phyloP scores from a whole-genome alignment of 768 basidiomycete genomes.

The Xerocomellus dryophilus region DNA sequence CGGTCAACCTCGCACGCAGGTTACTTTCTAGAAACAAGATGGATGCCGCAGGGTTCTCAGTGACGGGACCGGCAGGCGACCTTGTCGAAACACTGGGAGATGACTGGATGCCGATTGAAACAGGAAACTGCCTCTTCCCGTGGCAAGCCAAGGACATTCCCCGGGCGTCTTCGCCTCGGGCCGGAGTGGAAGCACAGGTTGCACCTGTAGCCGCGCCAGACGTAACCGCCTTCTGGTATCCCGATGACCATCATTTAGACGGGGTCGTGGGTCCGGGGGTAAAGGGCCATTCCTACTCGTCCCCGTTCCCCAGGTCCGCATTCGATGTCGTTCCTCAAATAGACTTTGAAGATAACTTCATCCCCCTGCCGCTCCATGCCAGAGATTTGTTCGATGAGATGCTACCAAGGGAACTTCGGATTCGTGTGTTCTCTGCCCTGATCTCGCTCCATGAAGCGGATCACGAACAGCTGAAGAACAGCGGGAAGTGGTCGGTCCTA shows the following conservation, averaged over 20 bases:
- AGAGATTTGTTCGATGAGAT: constrained; percentile 64
- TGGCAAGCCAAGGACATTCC: constrained; percentile 39
- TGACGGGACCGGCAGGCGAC: constrained; percentile 2
- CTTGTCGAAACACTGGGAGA: constrained; percentile 8
- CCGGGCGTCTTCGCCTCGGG: constrained; percentile 10
- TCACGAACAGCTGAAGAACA: constrained; percentile 41
- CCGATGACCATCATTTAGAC: constrained; percentile 17
- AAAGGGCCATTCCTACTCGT: constrained; percentile 63
- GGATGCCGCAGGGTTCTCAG: constrained; percentile 16
- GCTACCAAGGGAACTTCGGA: constrained; percentile 68
- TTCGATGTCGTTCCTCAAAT: constrained; percentile 54
- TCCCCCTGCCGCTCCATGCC: constrained; percentile 43
- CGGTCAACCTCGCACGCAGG: constrained; percentile 55
- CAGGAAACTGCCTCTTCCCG: constrained; percentile 39
- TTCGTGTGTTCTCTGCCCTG: constrained; percentile 56
- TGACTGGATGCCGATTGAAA: constrained; percentile 25
- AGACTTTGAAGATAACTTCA: constrained; percentile 47
- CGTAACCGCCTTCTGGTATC: constrained; percentile 8
- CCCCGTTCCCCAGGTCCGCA: constrained; percentile 57
- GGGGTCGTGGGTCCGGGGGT: constrained; percentile 33
- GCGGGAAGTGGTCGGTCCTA: constrained; percentile 56
- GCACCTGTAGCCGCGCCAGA: constrained; percentile 6
- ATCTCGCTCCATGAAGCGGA: constrained; percentile 60
- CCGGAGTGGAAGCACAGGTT: constrained; percentile 16
- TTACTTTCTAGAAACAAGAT: constrained; percentile 45